Conservation (phyloP, 2,329 filamentous ascomycete species). For the Pestalotiopsis fici region DNA sequence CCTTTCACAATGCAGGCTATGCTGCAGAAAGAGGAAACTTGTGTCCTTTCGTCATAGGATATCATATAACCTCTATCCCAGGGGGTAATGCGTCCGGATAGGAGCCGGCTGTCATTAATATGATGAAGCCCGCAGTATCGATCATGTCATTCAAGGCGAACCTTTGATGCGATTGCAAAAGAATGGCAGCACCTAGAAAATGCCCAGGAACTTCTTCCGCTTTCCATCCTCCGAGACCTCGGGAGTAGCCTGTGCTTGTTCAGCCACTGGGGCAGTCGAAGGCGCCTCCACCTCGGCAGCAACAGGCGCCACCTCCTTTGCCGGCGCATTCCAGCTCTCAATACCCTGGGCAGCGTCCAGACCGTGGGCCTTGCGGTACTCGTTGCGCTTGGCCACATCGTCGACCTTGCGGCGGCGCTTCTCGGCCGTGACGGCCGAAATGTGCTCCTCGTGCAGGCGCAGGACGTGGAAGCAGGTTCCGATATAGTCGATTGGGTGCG, state of each 20-base stretch:
- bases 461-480: conserved; percentile 71
- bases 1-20: neutral
- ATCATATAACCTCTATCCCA: neutral
- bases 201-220: conserved; percentile 81
- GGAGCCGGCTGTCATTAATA: neutral
- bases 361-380: conserved; percentile 85
- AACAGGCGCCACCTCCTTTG: neutral
- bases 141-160: neutral
- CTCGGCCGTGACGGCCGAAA: conserved; percentile 68
- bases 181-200: conserved; percentile 59
- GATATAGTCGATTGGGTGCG: conserved; percentile 69
- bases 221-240: conserved; percentile 31
- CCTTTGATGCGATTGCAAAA: neutral
- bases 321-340: conserved; percentile 14
- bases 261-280: conserved; percentile 9
- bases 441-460: conserved; percentile 73
- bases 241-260: conserved; percentile 3
- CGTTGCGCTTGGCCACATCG: conserved; percentile 83
- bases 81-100: neutral
- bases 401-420: conserved; percentile 74
- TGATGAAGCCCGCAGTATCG: neutral
- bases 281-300: conserved; percentile 20
- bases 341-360: conserved; percentile 51
- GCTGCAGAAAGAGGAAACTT: neutral
- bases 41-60: neutral